phyloP scores from a whole-genome alignment of 768 basidiomycete genomes.

The Hygrophorus pudorinus region DNA sequence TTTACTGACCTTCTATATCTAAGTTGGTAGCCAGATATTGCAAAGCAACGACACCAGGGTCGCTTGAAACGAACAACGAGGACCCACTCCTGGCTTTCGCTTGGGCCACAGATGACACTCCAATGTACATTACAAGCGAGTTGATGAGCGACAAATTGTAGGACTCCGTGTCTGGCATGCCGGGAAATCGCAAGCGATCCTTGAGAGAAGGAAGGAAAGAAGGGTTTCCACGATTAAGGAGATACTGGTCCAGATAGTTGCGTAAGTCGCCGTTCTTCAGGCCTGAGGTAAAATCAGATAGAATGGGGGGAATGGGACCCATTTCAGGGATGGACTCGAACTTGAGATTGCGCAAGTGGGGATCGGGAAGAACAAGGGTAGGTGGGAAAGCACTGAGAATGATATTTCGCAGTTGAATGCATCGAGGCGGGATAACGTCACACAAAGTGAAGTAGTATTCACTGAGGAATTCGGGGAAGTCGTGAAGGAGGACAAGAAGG shows the following conservation, averaged over 20 bases:
- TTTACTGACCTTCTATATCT: constrained; percentile 76
- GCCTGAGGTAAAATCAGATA: constrained; percentile 83
- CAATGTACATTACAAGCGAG: constrained; percentile 91
- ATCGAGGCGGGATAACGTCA: constrained; percentile 85
- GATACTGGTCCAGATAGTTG: constrained; percentile 72
- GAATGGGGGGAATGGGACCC: constrained; percentile 83
- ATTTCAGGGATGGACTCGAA: constrained; percentile 79
- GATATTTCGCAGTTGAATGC: constrained; percentile 94
- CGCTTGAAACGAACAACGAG: constrained; percentile 69
- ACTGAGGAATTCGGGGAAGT: constrained; percentile 97
- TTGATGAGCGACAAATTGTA: constrained; percentile 91
- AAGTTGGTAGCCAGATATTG: constrained; percentile 76
- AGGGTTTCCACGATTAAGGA: constrained; percentile 64
- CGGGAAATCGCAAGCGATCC: constrained; percentile 56
- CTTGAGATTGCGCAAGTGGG: constrained; percentile 64
- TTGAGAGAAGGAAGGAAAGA: constrained; percentile 71
- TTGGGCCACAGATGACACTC: constrained; percentile 86
- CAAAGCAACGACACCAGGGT: constrained; percentile 78
- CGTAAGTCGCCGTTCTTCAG: constrained; percentile 77
- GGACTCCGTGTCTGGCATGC: constrained; percentile 38
- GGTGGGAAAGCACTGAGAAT: constrained; percentile 93
- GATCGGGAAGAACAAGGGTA: constrained; percentile 72
- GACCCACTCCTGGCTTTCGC: constrained; percentile 78
- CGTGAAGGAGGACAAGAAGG: constrained; percentile 91
- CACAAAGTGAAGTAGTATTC: constrained; percentile 96